Conservation (phyloP, 257 asterid genomes). For the Solanum tarijense region DNA sequence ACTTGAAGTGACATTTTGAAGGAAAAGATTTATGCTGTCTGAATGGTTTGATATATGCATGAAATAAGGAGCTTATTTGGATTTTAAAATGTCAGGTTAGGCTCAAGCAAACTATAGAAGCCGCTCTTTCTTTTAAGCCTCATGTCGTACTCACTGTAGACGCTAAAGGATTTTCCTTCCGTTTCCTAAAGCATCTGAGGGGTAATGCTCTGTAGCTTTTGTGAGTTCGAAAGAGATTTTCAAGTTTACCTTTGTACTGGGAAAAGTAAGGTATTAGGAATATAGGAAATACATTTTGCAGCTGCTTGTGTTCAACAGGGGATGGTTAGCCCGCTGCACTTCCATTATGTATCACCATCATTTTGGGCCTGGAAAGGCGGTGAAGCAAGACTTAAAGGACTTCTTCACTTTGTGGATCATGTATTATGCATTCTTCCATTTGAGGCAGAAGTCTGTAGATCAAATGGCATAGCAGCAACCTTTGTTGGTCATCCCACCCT, state of each 20-base stretch:
- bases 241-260: conserved; percentile 16
- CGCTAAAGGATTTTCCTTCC: conserved; percentile 86
- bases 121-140: conserved; percentile 65
- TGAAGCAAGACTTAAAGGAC: conserved; percentile 68
- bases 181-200: conserved; percentile 72
- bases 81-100: conserved; percentile 35
- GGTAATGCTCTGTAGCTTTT: conserved; percentile 25
- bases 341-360: conserved; percentile 94
- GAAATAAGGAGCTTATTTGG: conserved; percentile 8
- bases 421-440: conserved; percentile 90
- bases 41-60: background rate
- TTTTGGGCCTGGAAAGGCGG: conserved; percentile 99
- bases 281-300: conserved; percentile 50
- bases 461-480: conserved; percentile 70
- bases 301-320: conserved; percentile 43
- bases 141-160: conserved; percentile 92
- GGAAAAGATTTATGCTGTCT: background rate
- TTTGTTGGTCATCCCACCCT: conserved; percentile 94
- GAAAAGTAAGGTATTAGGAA: conserved; percentile 28
- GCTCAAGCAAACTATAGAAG: conserved; percentile 55
- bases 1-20: background rate
- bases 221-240: background rate
- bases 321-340: conserved; percentile 46
- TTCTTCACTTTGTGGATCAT: conserved; percentile 71
- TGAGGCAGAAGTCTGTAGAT: conserved; percentile 66